A percentile compares a stretch with the other conserved stretches of the same genome.
Evolutionary conservation across 2,329 filamentous ascomycete genomes (phyloP).

Genomic region (Trichoderma sp.): DNA sequence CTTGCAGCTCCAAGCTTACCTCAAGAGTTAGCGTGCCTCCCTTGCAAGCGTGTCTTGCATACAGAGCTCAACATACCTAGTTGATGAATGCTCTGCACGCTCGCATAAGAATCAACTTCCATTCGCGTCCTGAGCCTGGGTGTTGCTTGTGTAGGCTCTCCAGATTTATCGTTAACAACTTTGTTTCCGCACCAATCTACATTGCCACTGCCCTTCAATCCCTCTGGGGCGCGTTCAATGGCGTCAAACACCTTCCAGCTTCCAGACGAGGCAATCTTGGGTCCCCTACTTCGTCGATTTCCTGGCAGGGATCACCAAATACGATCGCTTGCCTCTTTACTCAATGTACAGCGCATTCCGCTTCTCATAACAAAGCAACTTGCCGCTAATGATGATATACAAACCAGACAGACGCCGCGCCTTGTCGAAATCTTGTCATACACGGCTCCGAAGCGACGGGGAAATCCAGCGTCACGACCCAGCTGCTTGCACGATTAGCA

Average conservation of each 20-base stretch:
- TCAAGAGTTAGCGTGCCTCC: background rate
- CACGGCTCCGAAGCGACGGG: conserved; percentile 87
- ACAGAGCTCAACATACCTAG: background rate
- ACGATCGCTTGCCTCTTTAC: conserved; percentile 56
- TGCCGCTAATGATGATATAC: background rate
- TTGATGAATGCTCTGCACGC: background rate
- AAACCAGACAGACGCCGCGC: conserved; percentile 62
- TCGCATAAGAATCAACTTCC: background rate
- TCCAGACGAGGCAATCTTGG: conserved; percentile 54
- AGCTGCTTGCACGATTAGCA: conserved; percentile 41
- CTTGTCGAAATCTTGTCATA: conserved; percentile 72
- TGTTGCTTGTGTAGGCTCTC: background rate
- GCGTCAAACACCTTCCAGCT: conserved; percentile 46
- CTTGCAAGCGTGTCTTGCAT: background rate
- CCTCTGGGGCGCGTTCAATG: conserved; percentile 8
- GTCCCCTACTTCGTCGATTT: conserved; percentile 50
- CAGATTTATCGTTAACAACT: background rate
- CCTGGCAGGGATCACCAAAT: conserved; percentile 63
- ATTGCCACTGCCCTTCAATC: background rate
- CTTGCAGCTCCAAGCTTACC: background rate
- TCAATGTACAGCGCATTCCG: conserved; percentile 45
- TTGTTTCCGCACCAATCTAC: background rate
- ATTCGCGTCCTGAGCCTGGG: background rate
- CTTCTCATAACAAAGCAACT: background rate
- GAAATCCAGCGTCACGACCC: conserved; percentile 71